A percentile compares a stretch with the other conserved stretches of the same genome.
Evolutionary conservation across 768 basidiomycete species (phyloP).

Genomic region (Boletus eberwhitei): DNA sequence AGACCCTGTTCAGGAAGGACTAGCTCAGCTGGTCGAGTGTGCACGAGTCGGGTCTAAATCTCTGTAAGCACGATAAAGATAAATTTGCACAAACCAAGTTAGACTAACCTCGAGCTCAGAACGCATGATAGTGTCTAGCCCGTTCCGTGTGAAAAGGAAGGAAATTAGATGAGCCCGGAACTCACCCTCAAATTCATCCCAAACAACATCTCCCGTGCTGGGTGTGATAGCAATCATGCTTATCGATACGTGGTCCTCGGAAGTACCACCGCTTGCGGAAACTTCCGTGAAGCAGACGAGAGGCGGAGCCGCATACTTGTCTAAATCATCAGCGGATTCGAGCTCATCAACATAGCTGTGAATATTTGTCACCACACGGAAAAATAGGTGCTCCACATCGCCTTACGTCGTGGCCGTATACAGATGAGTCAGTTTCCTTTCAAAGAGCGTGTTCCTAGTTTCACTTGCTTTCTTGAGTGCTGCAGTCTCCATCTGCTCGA

Average conservation of each 20-base stretch:
- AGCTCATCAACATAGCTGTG: conserved; percentile 78
- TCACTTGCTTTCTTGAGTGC: conserved; percentile 83
- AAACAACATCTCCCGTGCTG: conserved; percentile 88
- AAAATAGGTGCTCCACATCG: neutral
- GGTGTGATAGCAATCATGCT: conserved; percentile 80
- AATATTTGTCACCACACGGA: conserved; percentile 8
- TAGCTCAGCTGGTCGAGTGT: conserved; percentile 80
- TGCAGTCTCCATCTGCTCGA: conserved; percentile 81
- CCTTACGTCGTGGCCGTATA: conserved; percentile 87
- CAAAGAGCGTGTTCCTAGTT: conserved; percentile 70
- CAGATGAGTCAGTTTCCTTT: conserved; percentile 68
- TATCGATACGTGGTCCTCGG: conserved; percentile 43
- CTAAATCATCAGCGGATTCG: conserved; percentile 62
- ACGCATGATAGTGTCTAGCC: conserved; percentile 73
- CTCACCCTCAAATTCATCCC: conserved; percentile 85
- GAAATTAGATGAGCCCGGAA: neutral
- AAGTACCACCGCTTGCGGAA: conserved; percentile 7
- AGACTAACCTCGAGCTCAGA: conserved; percentile 77
- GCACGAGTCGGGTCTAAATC: conserved; percentile 76
- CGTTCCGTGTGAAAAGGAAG: conserved; percentile 3
- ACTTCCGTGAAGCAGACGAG: conserved; percentile 73
- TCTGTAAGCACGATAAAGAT: conserved; percentile 1
- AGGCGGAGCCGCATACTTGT: conserved; percentile 55
- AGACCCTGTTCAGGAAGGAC: conserved; percentile 59
- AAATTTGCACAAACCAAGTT: neutral